Conservation (phyloP, 257 asterid species). For the Mitragyna speciosa region DNA sequence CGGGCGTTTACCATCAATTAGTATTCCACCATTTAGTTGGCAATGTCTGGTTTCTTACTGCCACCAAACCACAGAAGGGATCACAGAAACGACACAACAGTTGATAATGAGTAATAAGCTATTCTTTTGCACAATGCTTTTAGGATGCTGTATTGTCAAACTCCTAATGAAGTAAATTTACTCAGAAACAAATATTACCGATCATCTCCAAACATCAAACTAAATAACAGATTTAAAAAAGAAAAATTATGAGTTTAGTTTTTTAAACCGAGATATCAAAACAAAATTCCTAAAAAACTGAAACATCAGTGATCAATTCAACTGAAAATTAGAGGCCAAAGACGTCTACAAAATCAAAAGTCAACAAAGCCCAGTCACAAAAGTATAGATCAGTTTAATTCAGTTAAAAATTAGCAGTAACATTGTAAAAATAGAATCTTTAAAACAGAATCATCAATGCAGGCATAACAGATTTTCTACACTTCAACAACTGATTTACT, state of each 20-base stretch:
- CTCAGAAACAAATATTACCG: not conserved
- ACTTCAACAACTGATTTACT: not conserved
- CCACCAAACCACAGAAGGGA: not conserved
- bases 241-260: not conserved
- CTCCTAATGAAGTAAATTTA: not conserved
- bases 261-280: not conserved
- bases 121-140: not conserved
- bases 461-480: not conserved
- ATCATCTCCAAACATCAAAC: not conserved
- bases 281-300: not conserved
- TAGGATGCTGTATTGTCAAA: not conserved
- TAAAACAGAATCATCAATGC: not conserved
- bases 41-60: not conserved
- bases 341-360: constrained; percentile 1
- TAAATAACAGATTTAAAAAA: not conserved
- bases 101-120: not conserved
- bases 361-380: not conserved
- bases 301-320: not conserved
- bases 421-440: not conserved
- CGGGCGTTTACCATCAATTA: not conserved
- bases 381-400: not conserved
- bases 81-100: not conserved
- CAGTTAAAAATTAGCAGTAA: not conserved
- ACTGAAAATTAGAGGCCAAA: constrained; percentile 4
- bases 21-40: not conserved